Base-by-base conservation (phyloP, 208 protist species). In the Leishmania lainsoni region DNA sequence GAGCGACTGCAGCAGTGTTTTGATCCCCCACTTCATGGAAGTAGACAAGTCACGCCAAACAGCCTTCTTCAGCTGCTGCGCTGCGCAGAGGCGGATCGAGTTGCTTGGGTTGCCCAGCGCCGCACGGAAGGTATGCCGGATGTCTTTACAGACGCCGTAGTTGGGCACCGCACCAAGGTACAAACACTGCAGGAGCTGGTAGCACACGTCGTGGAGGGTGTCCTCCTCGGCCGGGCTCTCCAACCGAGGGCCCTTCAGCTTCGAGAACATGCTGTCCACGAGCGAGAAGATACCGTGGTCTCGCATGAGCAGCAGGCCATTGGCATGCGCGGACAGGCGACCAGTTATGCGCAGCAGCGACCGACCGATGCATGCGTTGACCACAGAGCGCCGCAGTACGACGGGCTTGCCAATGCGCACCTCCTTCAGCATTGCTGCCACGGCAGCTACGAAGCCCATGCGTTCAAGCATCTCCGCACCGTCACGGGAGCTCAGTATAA, bases 61-160 rank as follows among this genome's bases (percentile, higher is more conserved):
- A 9, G 89, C 87, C 71, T 92, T 90, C 81, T 89, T 87, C 32
- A 98, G 86, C 83, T 95, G 93, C 80, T 81, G 89, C 35, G 87
- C 86, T 10, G 93, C 95, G 85, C 93, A 96, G 69, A 98, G 84
- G 9, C 95, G 93, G 61, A 98, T 91, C 17, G 89, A 70, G 74
- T 90, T 89, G 61, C 87, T 88, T 22, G 87, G 81, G 84, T 95
- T 93, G 42, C 76, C 73, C 42, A 98, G 79, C 35, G 93, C 92
- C 39, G 74, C 79, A 29, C 90, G 92, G 78, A 96, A 90, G 39
- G 86, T 89, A 71, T 93, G 87, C 8, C 95, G 91, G 73, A 98
- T 94, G 70, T 95, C 93, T 49, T 97, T 90, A 89, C 95, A 96
- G 61, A 98, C 93, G 58, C 95, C 95, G 85, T 94, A 96, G 86